A percentile compares a stretch with the other conserved stretches of the same genome.
Evolutionary conservation across 225 moss, liverwort and hornwort genomes (phyloP).

Genomic region (Neckera pumila): DNA sequence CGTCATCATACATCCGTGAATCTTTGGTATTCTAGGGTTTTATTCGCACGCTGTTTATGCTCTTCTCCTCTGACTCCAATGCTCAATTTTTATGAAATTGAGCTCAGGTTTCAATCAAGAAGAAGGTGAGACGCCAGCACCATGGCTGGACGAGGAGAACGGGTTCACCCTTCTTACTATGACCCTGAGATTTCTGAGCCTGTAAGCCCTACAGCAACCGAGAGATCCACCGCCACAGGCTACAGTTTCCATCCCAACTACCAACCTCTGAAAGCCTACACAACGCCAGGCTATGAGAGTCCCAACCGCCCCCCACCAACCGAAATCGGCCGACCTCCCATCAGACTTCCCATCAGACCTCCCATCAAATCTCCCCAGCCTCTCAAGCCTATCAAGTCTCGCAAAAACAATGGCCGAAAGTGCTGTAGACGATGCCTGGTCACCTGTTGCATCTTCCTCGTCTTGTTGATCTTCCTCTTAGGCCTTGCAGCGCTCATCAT

Average conservation of each 20-base stretch:
- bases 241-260: constrained; percentile 31
- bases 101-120: background rate
- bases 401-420: background rate
- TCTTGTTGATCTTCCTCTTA: constrained; percentile 16
- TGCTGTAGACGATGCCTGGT: constrained; percentile 21
- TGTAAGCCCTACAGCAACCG: constrained; percentile 31
- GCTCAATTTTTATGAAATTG: background rate
- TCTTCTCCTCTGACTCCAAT: background rate
- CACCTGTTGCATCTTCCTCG: constrained; percentile 14
- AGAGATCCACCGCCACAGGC: constrained; percentile 34
- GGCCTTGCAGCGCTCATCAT: constrained; percentile 32
- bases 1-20: background rate
- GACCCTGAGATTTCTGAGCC: constrained; percentile 28
- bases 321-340: constrained; percentile 35
- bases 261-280: constrained; percentile 34
- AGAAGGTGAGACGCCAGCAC: background rate
- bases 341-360: background rate
- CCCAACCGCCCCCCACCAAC: constrained; percentile 38
- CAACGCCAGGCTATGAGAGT: constrained; percentile 29
- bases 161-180: constrained; percentile 22
- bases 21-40: background rate
- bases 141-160: constrained; percentile 27
- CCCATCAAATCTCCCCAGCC: background rate
- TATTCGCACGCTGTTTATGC: background rate
- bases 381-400: background rate